Evolutionary conservation across 371 early-diverging fungal species (phyloP).

Genomic region (Mucor racemosus): DNA sequence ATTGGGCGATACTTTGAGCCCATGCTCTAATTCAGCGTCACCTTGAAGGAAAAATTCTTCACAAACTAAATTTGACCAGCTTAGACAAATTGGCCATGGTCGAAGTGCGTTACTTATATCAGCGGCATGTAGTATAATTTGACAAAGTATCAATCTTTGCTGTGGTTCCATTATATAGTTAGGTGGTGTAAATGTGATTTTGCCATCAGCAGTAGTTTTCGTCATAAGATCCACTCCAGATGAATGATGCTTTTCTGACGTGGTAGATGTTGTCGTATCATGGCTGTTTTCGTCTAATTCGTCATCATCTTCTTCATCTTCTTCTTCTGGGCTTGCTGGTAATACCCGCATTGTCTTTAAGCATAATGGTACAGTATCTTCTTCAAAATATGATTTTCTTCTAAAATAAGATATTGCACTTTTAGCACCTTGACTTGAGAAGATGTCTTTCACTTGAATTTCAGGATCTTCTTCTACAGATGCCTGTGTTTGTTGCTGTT

Average conservation of each 20-base stretch:
- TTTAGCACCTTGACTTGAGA: constrained; percentile 43
- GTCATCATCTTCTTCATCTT: constrained; percentile 14
- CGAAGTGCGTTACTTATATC: constrained; percentile 89
- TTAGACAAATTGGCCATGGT: constrained; percentile 82
- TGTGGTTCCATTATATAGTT: constrained; percentile 32
- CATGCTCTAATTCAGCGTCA: constrained; percentile 74
- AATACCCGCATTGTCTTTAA: constrained; percentile 23
- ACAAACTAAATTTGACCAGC: constrained; percentile 86
- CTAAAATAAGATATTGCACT: constrained; percentile 44
- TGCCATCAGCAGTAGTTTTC: constrained; percentile 10
- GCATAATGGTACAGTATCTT: constrained; percentile 24
- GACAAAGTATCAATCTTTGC: constrained; percentile 61
- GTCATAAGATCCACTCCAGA: constrained; percentile 21
- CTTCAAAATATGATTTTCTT: constrained; percentile 37
- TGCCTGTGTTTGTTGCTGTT: background rate
- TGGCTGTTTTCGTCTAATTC: background rate
- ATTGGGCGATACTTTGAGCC: constrained; percentile 82
- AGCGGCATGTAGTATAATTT: constrained; percentile 81
- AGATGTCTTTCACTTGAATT: constrained; percentile 42
- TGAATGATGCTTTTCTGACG: constrained; percentile 9
- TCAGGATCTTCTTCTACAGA: background rate
- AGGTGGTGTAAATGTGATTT: constrained; percentile 21
- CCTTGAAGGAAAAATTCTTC: constrained; percentile 89
- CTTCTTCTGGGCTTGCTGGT: constrained; percentile 30
- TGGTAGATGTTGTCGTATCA: background rate